Conservation (phyloP, 305 asterid species). For the Fraxinus sp. region DNA sequence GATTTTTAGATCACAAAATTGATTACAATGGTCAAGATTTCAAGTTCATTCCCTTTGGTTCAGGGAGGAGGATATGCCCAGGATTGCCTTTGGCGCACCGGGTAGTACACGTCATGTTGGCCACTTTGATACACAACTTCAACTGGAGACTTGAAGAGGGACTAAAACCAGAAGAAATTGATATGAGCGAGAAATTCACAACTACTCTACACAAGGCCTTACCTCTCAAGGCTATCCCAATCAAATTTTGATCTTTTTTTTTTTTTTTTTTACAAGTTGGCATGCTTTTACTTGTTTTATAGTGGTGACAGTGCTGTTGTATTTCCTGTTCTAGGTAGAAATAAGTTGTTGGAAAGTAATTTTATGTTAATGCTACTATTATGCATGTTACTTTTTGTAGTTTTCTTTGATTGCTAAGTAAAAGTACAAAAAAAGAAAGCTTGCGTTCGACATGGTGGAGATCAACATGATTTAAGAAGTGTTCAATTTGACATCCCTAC, state of each 20-base stretch:
- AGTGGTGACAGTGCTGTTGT: neutral
- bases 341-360: neutral
- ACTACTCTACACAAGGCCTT: constrained; percentile 30
- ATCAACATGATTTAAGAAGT: neutral
- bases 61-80: constrained; percentile 39
- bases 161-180: constrained; percentile 28
- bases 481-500: neutral
- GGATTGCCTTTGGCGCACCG: constrained; percentile 37
- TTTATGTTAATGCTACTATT: neutral
- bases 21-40: constrained; percentile 33
- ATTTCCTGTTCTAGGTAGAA: neutral
- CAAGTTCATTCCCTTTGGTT: constrained; percentile 44
- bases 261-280: too few relatives aligned
- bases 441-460: neutral
- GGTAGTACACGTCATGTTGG: constrained; percentile 39
- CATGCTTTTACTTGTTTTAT: too few relatives aligned
- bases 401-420: too few relatives aligned
- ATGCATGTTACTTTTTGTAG: too few relatives aligned
- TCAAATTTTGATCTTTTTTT: neutral
- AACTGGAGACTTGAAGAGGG: constrained; percentile 36
- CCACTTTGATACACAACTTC: constrained; percentile 30
- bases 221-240: constrained; percentile 29
- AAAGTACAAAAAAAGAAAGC: too few relatives aligned
- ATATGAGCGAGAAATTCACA: constrained; percentile 39
- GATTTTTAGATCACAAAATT: constrained; percentile 31